phyloP scores from a whole-genome alignment of 1,284 basidiomycete genomes.

The Hypsizygus ulmarius region DNA sequence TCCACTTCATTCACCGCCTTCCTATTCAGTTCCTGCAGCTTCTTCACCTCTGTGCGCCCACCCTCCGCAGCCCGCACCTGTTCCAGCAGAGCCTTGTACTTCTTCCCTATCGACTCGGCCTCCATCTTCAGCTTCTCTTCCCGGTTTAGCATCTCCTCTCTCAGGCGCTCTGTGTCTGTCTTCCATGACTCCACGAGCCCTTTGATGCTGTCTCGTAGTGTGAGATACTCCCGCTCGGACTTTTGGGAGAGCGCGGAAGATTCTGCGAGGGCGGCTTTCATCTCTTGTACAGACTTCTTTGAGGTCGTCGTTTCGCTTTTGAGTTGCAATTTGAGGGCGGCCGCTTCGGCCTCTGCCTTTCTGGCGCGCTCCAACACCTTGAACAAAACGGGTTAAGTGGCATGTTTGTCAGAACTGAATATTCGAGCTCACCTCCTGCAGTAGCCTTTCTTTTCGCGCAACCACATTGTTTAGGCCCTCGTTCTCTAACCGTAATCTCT shows the following conservation, averaged over 20 bases:
- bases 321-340: constrained; percentile 61
- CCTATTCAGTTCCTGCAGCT: constrained; percentile 38
- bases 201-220: constrained; percentile 70
- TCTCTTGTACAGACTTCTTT: constrained; percentile 73
- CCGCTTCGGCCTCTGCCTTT: constrained; percentile 75
- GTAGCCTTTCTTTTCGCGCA: constrained; percentile 77
- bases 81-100: constrained; percentile 59
- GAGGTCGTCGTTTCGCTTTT: constrained; percentile 68
- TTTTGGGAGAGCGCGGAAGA: constrained; percentile 75
- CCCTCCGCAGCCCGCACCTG: constrained; percentile 54
- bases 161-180: constrained; percentile 59
- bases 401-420: constrained; percentile 1
- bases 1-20: constrained; percentile 49
- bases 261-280: constrained; percentile 69
- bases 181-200: constrained; percentile 68
- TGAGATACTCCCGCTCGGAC: constrained; percentile 75
- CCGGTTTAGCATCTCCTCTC: constrained; percentile 67
- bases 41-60: constrained; percentile 48
- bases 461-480: constrained; percentile 84
- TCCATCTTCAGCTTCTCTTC: constrained; percentile 67
- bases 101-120: constrained; percentile 59
- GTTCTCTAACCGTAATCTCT: constrained; percentile 78
- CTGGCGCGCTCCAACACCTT: constrained; percentile 78
- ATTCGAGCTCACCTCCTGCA: constrained; percentile 63
- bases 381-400: constrained; percentile 2